A percentile compares a stretch with the other conserved stretches of the same genome.
These are phyloP conservation scores for Fraxinus xanthoxyloides DNA, from an alignment of 305 asterid genomes.

Conservation along the genomic window DNA sequence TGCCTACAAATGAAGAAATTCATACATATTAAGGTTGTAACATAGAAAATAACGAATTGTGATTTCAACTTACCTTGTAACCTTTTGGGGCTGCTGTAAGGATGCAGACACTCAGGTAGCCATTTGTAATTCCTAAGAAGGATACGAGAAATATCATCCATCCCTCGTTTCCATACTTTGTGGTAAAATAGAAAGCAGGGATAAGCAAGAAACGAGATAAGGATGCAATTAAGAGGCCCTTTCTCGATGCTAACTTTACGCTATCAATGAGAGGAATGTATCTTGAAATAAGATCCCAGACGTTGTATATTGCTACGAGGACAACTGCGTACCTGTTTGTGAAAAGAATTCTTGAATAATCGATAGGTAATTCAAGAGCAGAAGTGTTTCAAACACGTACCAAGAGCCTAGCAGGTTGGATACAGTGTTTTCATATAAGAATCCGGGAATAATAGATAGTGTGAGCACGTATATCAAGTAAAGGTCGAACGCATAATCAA, in stretches of 20 bases:
- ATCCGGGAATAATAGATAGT: constrained; percentile 81
- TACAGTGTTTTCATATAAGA: constrained; percentile 81
- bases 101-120: constrained; percentile 76
- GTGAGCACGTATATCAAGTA: constrained; percentile 61
- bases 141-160: constrained; percentile 75
- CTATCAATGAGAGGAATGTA: constrained; percentile 50
- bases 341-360: not conserved
- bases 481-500: constrained; percentile 54
- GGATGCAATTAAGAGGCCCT: constrained; percentile 43
- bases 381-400: constrained; percentile 31
- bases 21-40: not conserved
- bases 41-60: not conserved
- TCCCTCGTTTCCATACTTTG: constrained; percentile 84
- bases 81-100: constrained; percentile 76
- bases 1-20: constrained; percentile 43
- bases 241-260: constrained; percentile 51
- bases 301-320: constrained; percentile 67
- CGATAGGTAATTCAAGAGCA: not conserved
- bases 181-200: constrained; percentile 85
- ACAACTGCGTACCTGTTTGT: constrained; percentile 63
- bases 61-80: constrained; percentile 49
- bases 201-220: constrained; percentile 56
- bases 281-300: constrained; percentile 66
- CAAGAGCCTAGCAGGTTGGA: constrained; percentile 64
- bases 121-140: constrained; percentile 70